Conservation (phyloP, 495 filamentous ascomycete species). For the Staphylotrichum longicolle region DNA sequence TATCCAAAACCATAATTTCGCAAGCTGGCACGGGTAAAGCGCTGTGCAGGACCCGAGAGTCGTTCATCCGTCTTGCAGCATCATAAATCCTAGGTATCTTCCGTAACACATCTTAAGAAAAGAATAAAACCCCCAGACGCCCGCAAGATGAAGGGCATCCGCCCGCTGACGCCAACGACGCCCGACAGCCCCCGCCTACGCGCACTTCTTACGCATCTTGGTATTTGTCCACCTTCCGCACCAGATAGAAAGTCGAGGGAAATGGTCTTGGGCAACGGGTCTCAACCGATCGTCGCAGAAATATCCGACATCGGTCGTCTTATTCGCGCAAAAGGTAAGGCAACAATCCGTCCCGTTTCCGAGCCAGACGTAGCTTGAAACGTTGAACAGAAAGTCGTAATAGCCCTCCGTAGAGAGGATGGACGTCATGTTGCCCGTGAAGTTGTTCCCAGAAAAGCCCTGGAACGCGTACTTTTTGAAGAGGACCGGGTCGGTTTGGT, state of each 20-base stretch:
- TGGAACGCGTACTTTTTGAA: conserved; percentile 27
- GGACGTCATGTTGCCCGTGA: conserved; percentile 16
- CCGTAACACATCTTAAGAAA: too few relatives aligned
- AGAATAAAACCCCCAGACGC: too few relatives aligned
- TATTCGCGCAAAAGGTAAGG: conserved; percentile 28
- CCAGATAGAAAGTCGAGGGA: conserved; percentile 31
- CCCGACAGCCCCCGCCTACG: neutral
- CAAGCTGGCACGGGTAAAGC: too few relatives aligned
- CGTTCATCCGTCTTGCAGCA: too few relatives aligned
- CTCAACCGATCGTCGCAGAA: conserved; percentile 22
- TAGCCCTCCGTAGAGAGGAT: conserved; percentile 25
- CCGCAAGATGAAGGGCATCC: too few relatives aligned
- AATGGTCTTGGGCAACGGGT: conserved; percentile 1
- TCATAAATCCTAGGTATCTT: too few relatives aligned
- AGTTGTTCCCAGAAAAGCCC: conserved; percentile 17
- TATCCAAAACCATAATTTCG: too few relatives aligned
- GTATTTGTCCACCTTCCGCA: conserved; percentile 16
- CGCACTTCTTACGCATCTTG: neutral
- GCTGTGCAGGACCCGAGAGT: too few relatives aligned
- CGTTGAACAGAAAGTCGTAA: conserved; percentile 24
- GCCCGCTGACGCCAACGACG: too few relatives aligned
- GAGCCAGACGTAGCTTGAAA: conserved; percentile 30
- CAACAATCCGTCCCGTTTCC: conserved; percentile 27
- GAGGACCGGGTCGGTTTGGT: conserved; percentile 17
- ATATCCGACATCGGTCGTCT: conserved; percentile 3